A percentile compares a stretch with the other conserved stretches of the same genome.
Conservation (phyloP, 352 stramenopile genomes). For the Albugo candida region DNA sequence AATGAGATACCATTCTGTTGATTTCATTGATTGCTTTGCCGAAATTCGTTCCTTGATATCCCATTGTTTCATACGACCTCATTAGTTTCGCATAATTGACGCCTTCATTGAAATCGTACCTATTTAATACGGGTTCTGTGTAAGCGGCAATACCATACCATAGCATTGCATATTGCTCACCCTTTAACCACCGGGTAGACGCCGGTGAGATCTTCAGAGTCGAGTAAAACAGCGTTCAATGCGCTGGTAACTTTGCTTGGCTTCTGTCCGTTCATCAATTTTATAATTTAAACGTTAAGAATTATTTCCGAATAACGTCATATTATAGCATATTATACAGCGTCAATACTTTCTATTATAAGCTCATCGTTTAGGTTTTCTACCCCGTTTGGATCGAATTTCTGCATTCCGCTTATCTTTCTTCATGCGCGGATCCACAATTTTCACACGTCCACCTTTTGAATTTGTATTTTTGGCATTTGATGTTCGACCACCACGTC, state of each 20-base stretch:
- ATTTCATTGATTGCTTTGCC: conserved; percentile 95
- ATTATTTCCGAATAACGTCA: too few species aligned
- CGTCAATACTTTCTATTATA: too few species aligned
- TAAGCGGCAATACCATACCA: too few species aligned
- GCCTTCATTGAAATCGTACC: conserved; percentile 84
- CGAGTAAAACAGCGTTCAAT: too few species aligned
- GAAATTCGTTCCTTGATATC: conserved; percentile 94
- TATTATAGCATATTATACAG: too few species aligned
- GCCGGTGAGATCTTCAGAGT: too few species aligned
- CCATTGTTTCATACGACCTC: conserved; percentile 66
- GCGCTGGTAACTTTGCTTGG: too few species aligned
- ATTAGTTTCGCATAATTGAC: conserved; percentile 77
- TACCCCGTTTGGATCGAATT: conserved; percentile 60
- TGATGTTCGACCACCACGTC: conserved; percentile 26
- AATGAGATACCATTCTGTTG: conserved; percentile 83
- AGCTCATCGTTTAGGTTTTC: conserved; percentile 66
- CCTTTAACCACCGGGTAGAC: too few species aligned
- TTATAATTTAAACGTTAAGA: too few species aligned
- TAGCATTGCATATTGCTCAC: too few species aligned
- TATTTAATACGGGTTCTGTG: conserved; percentile 3
- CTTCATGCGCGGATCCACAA: conserved; percentile 97
- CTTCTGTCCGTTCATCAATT: too few species aligned
- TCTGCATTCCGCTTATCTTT: conserved; percentile 86
- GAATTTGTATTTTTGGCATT: conserved; percentile 43
- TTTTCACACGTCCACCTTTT: conserved; percentile 85